A percentile compares a stretch with the other conserved stretches of the same genome.
Conservation (phyloP, 2,329 filamentous ascomycete species). For the Cercospora sojina region DNA sequence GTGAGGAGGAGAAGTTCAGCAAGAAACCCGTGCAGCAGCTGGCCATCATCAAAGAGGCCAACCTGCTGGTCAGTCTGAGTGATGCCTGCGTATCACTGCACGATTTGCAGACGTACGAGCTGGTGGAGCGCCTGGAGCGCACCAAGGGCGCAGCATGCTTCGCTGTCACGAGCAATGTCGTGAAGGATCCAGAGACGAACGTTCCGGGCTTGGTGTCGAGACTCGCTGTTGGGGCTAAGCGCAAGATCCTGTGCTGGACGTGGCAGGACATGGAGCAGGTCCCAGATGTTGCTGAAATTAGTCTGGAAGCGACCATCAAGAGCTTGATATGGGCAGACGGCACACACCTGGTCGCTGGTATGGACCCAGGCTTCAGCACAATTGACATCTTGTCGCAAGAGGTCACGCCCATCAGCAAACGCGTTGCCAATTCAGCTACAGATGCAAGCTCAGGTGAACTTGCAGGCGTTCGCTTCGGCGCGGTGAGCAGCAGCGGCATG, state of each 20-base stretch:
- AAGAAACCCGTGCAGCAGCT: constrained; percentile 87
- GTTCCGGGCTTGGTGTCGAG: constrained; percentile 92
- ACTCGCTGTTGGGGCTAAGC: constrained; percentile 88
- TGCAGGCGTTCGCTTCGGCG: constrained; percentile 68
- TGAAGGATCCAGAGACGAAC: constrained; percentile 80
- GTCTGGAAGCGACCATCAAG: constrained; percentile 78
- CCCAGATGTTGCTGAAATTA: constrained; percentile 71
- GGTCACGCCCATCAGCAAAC: constrained; percentile 68
- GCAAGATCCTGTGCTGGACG: constrained; percentile 84
- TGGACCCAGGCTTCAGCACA: constrained; percentile 87
- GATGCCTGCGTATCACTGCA: constrained; percentile 87
- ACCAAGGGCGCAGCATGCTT: constrained; percentile 89
- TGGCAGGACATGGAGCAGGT: constrained; percentile 94
- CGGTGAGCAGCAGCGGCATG: constrained; percentile 82
- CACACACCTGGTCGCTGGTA: constrained; percentile 81
- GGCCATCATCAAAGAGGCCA: constrained; percentile 92
- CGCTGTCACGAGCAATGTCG: constrained; percentile 91
- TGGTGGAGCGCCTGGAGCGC: constrained; percentile 74
- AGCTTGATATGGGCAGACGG: constrained; percentile 89
- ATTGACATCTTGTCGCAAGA: constrained; percentile 76
- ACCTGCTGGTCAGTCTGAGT: constrained; percentile 84
- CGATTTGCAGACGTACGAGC: constrained; percentile 79
- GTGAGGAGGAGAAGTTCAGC: constrained; percentile 93
- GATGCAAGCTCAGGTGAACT: constrained; percentile 58
- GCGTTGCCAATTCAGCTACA: constrained; percentile 27